These are phyloP conservation scores for Eucalyptus camaldulensis DNA, from an alignment of 345 rosid genomes.

Conservation along the genomic window DNA sequence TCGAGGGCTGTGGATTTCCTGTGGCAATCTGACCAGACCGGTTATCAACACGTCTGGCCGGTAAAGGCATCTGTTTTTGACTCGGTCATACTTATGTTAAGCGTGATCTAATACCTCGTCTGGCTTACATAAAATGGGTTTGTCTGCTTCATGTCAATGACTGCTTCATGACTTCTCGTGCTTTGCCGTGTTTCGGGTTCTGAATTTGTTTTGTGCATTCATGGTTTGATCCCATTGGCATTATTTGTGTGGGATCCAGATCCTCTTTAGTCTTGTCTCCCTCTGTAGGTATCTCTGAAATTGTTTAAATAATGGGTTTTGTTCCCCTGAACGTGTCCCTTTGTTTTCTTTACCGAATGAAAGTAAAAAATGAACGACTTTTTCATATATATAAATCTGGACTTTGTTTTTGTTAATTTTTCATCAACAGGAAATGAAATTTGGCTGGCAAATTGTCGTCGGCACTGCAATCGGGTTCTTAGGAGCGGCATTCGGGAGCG, in stretches of 20 bases:
- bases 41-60: constrained; percentile 36
- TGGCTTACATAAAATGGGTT: not conserved
- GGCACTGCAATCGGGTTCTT: constrained; percentile 65
- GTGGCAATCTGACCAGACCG: constrained; percentile 8
- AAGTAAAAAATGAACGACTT: not conserved
- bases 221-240: not conserved
- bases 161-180: not conserved
- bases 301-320: not conserved
- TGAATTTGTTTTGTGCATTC: not conserved
- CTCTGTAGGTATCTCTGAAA: not conserved
- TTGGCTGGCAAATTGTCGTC: constrained; percentile 58
- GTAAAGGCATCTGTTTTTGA: not conserved
- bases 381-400: not conserved
- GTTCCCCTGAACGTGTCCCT: not conserved
- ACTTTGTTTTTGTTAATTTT: not conserved
- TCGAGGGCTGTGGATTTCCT: constrained; percentile 1
- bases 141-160: not conserved
- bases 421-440: constrained; percentile 43
- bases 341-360: not conserved
- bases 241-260: not conserved
- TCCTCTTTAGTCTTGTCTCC: not conserved
- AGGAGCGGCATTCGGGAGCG: constrained; percentile 91
- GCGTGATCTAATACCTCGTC: not conserved
- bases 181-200: not conserved
- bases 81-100: not conserved